Conservation (phyloP, 2,329 filamentous ascomycete genomes). For the Colletotrichum gigasporum region DNA sequence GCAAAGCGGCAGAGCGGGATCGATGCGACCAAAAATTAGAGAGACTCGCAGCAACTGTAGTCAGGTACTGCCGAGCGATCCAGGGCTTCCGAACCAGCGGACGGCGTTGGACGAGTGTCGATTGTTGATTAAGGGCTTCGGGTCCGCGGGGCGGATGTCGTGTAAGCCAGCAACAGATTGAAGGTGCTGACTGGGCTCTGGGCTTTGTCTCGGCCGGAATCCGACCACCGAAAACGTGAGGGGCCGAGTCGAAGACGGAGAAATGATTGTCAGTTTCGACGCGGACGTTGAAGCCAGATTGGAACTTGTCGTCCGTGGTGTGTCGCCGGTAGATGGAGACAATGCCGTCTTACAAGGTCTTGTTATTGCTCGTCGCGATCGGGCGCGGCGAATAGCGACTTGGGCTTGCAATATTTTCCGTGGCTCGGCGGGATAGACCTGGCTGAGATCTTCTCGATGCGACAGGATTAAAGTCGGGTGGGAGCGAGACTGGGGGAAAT, state of each 20-base stretch:
- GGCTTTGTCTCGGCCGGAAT: slow-evolving; percentile 26
- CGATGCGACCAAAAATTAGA: neutral
- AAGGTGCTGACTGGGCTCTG: neutral
- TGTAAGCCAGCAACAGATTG: slow-evolving; percentile 3
- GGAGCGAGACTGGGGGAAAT: neutral
- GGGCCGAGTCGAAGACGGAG: slow-evolving; percentile 20
- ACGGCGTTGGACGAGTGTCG: slow-evolving; percentile 23
- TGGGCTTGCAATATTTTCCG: neutral
- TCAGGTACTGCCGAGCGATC: neutral
- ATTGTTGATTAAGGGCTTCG: slow-evolving; percentile 22
- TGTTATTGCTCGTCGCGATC: neutral
- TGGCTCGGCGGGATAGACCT: slow-evolving; percentile 6
- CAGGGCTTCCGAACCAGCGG: slow-evolving; percentile 20
- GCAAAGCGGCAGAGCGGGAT: slow-evolving; percentile 23
- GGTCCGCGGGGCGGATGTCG: slow-evolving; percentile 14
- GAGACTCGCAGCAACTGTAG: neutral
- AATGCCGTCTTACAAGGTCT: neutral
- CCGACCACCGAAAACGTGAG: slow-evolving; percentile 25
- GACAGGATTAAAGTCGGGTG: neutral
- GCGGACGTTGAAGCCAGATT: slow-evolving; percentile 5
- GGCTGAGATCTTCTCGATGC: slow-evolving; percentile 13
- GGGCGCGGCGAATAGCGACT: neutral
- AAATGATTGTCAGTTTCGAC: slow-evolving; percentile 10
- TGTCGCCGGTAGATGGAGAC: slow-evolving; percentile 9
- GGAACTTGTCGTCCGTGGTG: slow-evolving; percentile 6